These are phyloP conservation scores for Turnera subulata DNA, from an alignment of 345 rosid genomes.

Conservation along the genomic window DNA sequence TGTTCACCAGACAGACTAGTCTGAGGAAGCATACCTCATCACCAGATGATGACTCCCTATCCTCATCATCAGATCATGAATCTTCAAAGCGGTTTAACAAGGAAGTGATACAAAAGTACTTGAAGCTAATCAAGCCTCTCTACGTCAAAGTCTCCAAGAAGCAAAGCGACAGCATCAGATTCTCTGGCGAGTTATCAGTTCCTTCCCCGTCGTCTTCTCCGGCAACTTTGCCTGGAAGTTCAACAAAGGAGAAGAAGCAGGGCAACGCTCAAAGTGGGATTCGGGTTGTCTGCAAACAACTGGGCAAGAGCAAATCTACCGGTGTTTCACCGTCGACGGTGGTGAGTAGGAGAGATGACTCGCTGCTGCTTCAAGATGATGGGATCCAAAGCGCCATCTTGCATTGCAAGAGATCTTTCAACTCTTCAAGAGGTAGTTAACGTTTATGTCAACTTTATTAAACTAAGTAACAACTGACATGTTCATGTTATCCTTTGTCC, in stretches of 20 bases:
- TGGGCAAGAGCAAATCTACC: constrained; percentile 32
- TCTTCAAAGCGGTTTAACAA: constrained; percentile 17
- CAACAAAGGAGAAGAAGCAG: constrained; percentile 26
- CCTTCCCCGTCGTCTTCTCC: constrained; percentile 48
- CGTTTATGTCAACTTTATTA: too few species aligned
- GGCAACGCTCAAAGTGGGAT: constrained; percentile 22
- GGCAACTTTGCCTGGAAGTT: constrained; percentile 11
- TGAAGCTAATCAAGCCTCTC: constrained; percentile 25
- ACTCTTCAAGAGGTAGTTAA: constrained; percentile 25
- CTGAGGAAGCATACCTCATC: constrained; percentile 19
- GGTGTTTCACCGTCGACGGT: constrained; percentile 1
- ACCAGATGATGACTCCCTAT: background rate
- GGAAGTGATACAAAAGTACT: constrained; percentile 23
- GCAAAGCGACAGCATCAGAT: constrained; percentile 24
- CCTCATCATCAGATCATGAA: constrained; percentile 8
- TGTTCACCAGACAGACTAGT: constrained; percentile 32
- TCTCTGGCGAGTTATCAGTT: constrained; percentile 21
- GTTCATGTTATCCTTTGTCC: too few species aligned
- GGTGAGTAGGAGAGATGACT: constrained; percentile 19
- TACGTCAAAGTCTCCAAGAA: constrained; percentile 35
- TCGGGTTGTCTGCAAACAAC: constrained; percentile 21
- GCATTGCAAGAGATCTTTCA: constrained; percentile 33
- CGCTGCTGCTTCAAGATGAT: constrained; percentile 22
- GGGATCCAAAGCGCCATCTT: constrained; percentile 31
- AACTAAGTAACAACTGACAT: too few species aligned